Conservation (phyloP, 495 filamentous ascomycete genomes). For the Penicillium paxilli region DNA sequence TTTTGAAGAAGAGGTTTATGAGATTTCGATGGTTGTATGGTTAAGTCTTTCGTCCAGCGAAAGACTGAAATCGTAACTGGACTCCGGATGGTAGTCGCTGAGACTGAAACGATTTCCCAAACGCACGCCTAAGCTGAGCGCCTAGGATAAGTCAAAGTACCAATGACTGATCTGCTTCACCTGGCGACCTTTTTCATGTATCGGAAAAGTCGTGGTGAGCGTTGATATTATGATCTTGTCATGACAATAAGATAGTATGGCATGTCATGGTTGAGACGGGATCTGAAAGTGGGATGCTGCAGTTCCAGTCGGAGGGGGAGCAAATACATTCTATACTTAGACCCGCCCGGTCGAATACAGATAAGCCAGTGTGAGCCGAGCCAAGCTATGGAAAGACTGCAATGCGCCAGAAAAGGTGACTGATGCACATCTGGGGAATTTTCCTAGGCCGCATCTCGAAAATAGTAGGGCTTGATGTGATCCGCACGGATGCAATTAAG, state of each 20-base stretch:
- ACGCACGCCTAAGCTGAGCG: background rate
- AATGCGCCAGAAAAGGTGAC: slow-evolving; percentile 19
- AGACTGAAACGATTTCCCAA: background rate
- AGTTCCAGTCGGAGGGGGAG: slow-evolving; percentile 7
- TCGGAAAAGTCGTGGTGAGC: background rate
- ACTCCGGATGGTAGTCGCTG: background rate
- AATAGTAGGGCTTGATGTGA: slow-evolving; percentile 13
- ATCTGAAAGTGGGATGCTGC: background rate
- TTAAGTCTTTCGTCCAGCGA: slow-evolving; percentile 32
- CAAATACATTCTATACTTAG: slow-evolving; percentile 31
- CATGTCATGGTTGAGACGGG: slow-evolving; percentile 10
- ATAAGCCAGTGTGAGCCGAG: background rate
- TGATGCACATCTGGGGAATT: slow-evolving; percentile 7
- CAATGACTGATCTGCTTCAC: background rate
- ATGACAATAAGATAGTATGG: background rate
- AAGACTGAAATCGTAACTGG: slow-evolving; percentile 4
- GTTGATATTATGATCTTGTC: background rate
- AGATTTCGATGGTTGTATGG: background rate
- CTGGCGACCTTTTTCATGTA: background rate
- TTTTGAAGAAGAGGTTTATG: slow-evolving; percentile 41
- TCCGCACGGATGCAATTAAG: slow-evolving; percentile 21
- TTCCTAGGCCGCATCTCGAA: slow-evolving; percentile 4
- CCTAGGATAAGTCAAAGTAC: background rate
- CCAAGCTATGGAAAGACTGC: slow-evolving; percentile 7
- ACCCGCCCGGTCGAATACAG: slow-evolving; percentile 2